Evolutionary conservation across 169 alveolate genomes (phyloP), one percentile per base, ranked within the genome.

Genomic region (Plasmodium adleri): DNA sequence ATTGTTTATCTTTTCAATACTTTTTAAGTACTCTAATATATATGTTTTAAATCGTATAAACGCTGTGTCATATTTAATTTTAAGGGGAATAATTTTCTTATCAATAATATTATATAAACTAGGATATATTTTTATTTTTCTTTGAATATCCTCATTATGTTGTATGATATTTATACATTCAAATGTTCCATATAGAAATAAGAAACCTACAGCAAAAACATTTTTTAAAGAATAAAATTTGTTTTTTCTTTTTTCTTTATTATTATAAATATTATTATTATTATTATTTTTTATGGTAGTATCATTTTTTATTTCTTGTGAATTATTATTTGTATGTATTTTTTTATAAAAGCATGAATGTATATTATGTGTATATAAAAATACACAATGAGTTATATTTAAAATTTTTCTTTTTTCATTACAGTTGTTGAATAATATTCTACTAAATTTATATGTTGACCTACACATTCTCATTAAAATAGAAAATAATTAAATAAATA

Each of bases 151-250:
- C 20, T 60, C 74, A 59, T 74, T 26, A 24, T 78, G 58, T 43
- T 52, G 45, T n/a, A 47, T 13, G 28, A 59, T 15, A 60, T 66
- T 56, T 58, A 78, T 50, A n/a, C 78, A n/a, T 58, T 78, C 89
- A 22, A 64, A 78, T 12, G 63, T 22, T 49, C 50, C 32, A 71
- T 78, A 78, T 12, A 56, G 10, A 62, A 47, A 74, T 32, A 78
- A 63, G 3, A 78, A 49, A 22, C 78, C 39, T 28, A 59, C 70
- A 17, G 39, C 39, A 50, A 78, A 22, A 26, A 13, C 9, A 17
- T 78, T 66, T 66, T 76, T 47, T 24, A 54, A 43, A 22, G 52
- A 20, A 4, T 39, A 39, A 26, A 32, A 28, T 64, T 63, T 64
- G 49, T 49, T 15, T 10, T 78, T 78, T 66, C 49, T 78, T 50